Conservation (phyloP, 805 yeast genomes). For the Ogataea dorogensis region DNA sequence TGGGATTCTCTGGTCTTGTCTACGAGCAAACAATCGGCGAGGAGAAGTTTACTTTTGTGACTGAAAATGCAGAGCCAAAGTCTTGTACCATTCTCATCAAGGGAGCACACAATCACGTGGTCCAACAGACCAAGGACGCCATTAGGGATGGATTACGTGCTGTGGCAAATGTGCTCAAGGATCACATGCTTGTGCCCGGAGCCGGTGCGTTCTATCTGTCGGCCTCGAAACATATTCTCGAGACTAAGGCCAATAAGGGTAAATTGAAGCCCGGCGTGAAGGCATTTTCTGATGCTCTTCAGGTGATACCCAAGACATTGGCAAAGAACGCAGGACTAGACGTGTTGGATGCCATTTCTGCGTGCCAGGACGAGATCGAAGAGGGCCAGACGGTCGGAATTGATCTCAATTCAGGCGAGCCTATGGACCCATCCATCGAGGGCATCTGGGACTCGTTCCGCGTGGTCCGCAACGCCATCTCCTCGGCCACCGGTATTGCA, state of each 20-base stretch:
- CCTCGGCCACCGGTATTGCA: constrained; percentile 92
- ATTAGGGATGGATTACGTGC: constrained; percentile 96
- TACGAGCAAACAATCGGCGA: constrained; percentile 94
- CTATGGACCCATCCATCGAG: constrained; percentile 90
- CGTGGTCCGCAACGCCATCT: constrained; percentile 88
- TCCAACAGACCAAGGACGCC: constrained; percentile 94
- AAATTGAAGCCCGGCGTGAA: constrained; percentile 85
- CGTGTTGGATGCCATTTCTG: constrained; percentile 81
- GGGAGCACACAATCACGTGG: constrained; percentile 87
- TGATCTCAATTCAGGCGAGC: constrained; percentile 88
- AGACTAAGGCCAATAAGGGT: constrained; percentile 67
- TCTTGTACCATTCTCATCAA: constrained; percentile 88
- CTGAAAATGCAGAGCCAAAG: constrained; percentile 85
- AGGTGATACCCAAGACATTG: constrained; percentile 90
- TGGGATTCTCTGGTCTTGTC: constrained; percentile 88
- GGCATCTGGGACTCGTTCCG: constrained; percentile 97
- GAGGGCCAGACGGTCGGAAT: constrained; percentile 87
- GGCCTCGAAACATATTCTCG: constrained; percentile 64
- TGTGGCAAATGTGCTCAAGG: constrained; percentile 87
- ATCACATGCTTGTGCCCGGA: constrained; percentile 86
- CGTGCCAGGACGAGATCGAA: constrained; percentile 83
- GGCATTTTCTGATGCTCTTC: constrained; percentile 90
- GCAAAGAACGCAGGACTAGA: constrained; percentile 92
- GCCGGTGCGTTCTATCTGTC: constrained; percentile 95
- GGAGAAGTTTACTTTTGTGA: constrained; percentile 94